These are phyloP conservation scores for Basipetospora chlamydospora DNA, from an alignment of 2,329 filamentous ascomycete species.

Conservation along the genomic window DNA sequence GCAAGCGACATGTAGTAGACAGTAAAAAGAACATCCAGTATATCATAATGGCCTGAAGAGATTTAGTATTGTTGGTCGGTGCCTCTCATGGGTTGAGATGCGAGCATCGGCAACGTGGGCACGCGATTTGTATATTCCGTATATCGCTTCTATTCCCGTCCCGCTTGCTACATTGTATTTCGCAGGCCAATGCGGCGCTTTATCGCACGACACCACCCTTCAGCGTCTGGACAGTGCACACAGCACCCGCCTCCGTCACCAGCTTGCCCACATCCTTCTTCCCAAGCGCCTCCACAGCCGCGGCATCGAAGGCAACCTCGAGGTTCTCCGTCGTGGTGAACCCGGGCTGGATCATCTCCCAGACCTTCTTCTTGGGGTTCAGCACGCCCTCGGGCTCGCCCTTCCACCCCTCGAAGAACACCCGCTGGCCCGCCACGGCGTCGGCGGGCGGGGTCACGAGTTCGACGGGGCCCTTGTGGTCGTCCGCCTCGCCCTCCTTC, in stretches of 20 bases:
- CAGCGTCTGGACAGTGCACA: slow-evolving; percentile 72
- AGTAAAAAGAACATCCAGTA: too few species aligned
- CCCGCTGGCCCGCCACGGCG: slow-evolving; percentile 68
- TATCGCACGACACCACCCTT: slow-evolving; percentile 74
- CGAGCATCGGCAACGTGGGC: too few species aligned
- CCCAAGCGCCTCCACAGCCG: slow-evolving; percentile 59
- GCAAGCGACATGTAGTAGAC: too few species aligned
- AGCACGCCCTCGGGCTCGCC: slow-evolving; percentile 84
- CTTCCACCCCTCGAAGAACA: slow-evolving; percentile 89
- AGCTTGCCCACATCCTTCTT: slow-evolving; percentile 55
- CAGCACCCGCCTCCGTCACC: slow-evolving; percentile 60
- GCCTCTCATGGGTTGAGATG: too few species aligned
- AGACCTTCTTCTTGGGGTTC: slow-evolving; percentile 99
- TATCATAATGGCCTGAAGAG: too few species aligned
- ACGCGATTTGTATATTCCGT: too few species aligned
- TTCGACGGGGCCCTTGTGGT: slow-evolving; percentile 85
- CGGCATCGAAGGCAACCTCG: slow-evolving; percentile 77
- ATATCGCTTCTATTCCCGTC: too few species aligned
- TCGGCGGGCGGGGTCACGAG: slow-evolving; percentile 71
- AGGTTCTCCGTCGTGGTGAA: slow-evolving; percentile 76
- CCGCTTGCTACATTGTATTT: too few species aligned
- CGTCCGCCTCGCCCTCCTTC: slow-evolving; percentile 67
- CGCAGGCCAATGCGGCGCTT: too few species aligned
- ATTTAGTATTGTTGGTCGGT: too few species aligned
- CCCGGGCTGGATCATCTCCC: slow-evolving; percentile 91